Conservation (phyloP, 352 stramenopile species). For the Phytophthora brassicae region DNA sequence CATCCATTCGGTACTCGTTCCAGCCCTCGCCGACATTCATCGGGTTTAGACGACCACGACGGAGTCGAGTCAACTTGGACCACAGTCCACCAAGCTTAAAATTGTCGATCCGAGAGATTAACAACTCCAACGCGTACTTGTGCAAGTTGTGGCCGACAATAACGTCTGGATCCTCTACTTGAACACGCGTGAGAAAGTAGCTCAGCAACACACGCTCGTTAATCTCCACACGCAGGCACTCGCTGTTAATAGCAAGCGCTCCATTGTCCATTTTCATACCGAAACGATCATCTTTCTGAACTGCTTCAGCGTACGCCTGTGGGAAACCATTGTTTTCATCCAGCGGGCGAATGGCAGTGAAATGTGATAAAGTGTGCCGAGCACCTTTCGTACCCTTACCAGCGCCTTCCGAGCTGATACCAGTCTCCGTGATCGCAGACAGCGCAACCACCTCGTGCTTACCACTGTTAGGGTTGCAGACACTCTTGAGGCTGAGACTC, state of each 20-base stretch:
- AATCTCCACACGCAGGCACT: conserved; percentile 69
- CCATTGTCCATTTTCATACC: conserved; percentile 44
- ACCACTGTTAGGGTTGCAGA: conserved; percentile 95
- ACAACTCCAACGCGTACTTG: conserved; percentile 97
- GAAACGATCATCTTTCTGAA: conserved; percentile 65
- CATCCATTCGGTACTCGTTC: conserved; percentile 88
- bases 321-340: conserved; percentile 69
- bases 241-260: conserved; percentile 37
- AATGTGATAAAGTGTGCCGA: conserved; percentile 62
- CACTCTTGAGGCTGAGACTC: conserved; percentile 97
- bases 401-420: conserved; percentile 67
- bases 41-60: conserved; percentile 69
- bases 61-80: conserved; percentile 83
- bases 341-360: conserved; percentile 79
- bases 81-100: conserved; percentile 88
- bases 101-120: conserved; percentile 94
- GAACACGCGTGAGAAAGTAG: conserved; percentile 91
- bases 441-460: conserved; percentile 95
- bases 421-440: conserved; percentile 76
- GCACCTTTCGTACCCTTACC: conserved; percentile 38
- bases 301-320: conserved; percentile 51
- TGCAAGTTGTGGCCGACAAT: conserved; percentile 99
- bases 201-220: conserved; percentile 87
- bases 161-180: conserved; percentile 97
- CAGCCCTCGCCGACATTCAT: conserved; percentile 85